Evolutionary conservation across 1,284 basidiomycete genomes (phyloP), one percentile per base, ranked within the genome.

Genomic region (Papiliotrema terrestris): DNA sequence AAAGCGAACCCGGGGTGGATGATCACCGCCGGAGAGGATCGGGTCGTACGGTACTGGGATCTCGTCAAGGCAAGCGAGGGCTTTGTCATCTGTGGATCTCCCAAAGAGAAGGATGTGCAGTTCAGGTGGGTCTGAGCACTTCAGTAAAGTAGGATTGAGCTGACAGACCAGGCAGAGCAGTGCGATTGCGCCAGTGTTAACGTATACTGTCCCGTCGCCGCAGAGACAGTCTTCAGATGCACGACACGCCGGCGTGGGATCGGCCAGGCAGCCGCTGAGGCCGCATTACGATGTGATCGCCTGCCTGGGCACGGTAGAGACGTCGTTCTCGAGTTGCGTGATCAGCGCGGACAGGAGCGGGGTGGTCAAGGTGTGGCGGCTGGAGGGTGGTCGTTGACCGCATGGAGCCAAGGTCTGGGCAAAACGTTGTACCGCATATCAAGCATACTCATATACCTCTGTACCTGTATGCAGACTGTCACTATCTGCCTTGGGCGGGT

Each of bases 281-380:
- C 74, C 74, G 15, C 75, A 77, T 55, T 74, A 76, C 49, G 71
- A 75, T 52, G 67, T 70, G 2, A 67, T 76, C 11, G 69, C 67
- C 38, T 65, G 67, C 11, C 54, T 77, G 8, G 70, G 67, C 9
- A 61, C 67, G 13, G 65, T 77, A 6, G 73, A 75, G 58, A 76
- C 75, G 13, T 66, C 72, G 14, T 75, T 71, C 51, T 73, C 70
- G 25, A 72, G 68, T 49, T 76, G 74, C 49, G 60, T 75, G 32
- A 63, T 77, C 35, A 67, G 62, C 17, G 75, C 65, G 20, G 75
- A 77, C 58, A 54, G 74, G 20, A 72, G 69, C 44, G 75, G 75
- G 2, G 67, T 74, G 4, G 60, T 77, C 46, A 77, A 77, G 51
- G 72, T 74, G 1, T 77, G 75, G 75, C 59, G 75, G 39, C 64